These are phyloP conservation scores for Chaetoscypha palmicola DNA, from an alignment of 2,329 filamentous ascomycete species.

Conservation along the genomic window DNA sequence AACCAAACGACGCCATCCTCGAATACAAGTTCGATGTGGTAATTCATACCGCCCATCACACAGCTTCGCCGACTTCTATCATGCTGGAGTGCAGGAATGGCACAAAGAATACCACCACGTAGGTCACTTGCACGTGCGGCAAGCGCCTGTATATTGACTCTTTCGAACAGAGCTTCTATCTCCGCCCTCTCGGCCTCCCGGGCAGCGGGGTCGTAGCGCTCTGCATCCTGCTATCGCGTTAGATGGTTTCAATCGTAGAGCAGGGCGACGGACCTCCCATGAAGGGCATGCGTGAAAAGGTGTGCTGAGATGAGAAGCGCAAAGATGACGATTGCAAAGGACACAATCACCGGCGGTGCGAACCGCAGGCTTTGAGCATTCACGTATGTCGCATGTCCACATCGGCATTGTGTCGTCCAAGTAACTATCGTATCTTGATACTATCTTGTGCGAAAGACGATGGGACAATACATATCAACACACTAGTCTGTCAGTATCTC, in stretches of 20 bases:
- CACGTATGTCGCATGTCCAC: not conserved
- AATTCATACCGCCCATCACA: constrained; percentile 39
- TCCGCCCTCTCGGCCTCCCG: too few species aligned
- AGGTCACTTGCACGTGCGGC: not conserved
- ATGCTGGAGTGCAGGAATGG: too few species aligned
- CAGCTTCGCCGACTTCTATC: too few species aligned
- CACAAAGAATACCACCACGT: not conserved
- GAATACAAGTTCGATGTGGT: constrained; percentile 37
- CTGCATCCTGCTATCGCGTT: too few species aligned
- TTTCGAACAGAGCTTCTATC: too few species aligned
- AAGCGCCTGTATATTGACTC: too few species aligned
- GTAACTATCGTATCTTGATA: too few species aligned
- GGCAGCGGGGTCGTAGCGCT: too few species aligned
- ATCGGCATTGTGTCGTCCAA: not conserved
- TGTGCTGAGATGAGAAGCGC: not conserved
- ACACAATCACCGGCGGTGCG: not conserved
- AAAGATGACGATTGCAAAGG: not conserved
- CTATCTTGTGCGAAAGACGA: too few species aligned
- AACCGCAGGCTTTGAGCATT: not conserved
- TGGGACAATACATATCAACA: too few species aligned
- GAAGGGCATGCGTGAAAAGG: not conserved
- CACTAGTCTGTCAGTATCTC: too few species aligned
- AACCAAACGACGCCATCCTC: constrained; percentile 39
- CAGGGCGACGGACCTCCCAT: not conserved
- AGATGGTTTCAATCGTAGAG: not conserved